These are phyloP conservation scores for Iberis pinnata DNA, from an alignment of 345 rosid species.

Conservation along the genomic window DNA sequence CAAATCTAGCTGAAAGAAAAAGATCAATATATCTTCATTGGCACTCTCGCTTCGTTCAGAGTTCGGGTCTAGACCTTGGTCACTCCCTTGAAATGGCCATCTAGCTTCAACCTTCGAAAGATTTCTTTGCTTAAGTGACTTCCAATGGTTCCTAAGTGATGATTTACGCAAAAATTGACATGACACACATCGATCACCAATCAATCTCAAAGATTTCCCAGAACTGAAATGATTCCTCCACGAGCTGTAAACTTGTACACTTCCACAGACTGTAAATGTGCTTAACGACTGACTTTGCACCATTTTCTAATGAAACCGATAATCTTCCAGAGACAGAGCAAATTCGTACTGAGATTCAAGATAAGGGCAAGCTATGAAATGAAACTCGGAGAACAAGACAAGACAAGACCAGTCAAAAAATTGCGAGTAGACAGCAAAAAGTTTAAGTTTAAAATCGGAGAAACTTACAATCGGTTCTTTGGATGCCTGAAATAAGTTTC, in stretches of 20 bases:
- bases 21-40: slow-evolving; percentile 81
- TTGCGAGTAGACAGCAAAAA: not conserved
- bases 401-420: not conserved
- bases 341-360: slow-evolving; percentile 5
- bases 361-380: no score
- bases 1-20: slow-evolving; percentile 83
- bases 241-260: slow-evolving; percentile 37
- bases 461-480: slow-evolving; percentile 7
- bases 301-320: slow-evolving; percentile 23
- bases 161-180: slow-evolving; percentile 33
- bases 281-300: slow-evolving; percentile 46
- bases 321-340: slow-evolving; percentile 1
- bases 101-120: slow-evolving; percentile 58
- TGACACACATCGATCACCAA: slow-evolving; percentile 31
- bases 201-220: slow-evolving; percentile 23
- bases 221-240: slow-evolving; percentile 37
- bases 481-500: no score
- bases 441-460: not conserved
- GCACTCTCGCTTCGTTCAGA: slow-evolving; percentile 79
- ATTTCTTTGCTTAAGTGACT: slow-evolving; percentile 30
- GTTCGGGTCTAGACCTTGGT: slow-evolving; percentile 49
- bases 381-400: not conserved
- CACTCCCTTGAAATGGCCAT: slow-evolving; percentile 66
- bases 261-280: slow-evolving; percentile 41
- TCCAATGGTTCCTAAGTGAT: slow-evolving; percentile 26